Base-by-base conservation (phyloP, 805 yeast species). In the Kuraishia piskuri region DNA sequence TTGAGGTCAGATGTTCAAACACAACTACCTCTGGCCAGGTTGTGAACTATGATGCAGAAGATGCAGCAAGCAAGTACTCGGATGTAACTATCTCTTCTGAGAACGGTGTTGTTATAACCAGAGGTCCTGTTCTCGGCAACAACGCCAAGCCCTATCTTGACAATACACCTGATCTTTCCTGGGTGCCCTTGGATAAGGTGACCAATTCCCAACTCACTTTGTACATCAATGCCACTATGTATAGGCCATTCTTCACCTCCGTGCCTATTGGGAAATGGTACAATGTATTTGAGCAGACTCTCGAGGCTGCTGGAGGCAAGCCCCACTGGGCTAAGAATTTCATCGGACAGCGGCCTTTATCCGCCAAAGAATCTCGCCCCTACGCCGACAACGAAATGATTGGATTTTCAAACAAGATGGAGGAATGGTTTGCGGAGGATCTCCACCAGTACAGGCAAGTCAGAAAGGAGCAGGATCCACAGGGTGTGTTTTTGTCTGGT, bases 251-350 rank as follows among this genome's bases (percentile, higher is more conserved):
- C 69, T 77, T 79, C 37, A 78, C 80, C 54, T 78, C 83, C 61
- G 84, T 90, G 10, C 84, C 87, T 48, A 82, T 90, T 37, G 82
- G 80, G 49, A 77, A 81, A 59, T 92, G 97, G 97, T 92, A 79
- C 69, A 78, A 78, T 50, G 73, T 76, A n/a, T 92, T 92, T 68
- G 99, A 92, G 69, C 79, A 80, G 52, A 79, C 89, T 1, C 74
- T 91, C 76, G 77, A 76, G 51, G 82, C 80, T 24, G 90, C 86
- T 25, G 90, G 87, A 40, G 99, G 99, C 48, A 88, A 84, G 66
- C 99, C 99, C 1, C 99, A 92, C 68, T 92, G 99, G 99, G 99
- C 99, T 19, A 92, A 92, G 74, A 91, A 90, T 68, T 92, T 90
- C 67, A 73, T 88, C 54, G 96, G 96, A 1, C 71, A 79, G 67